These are phyloP conservation scores for Hericium alpestre DNA, from an alignment of 768 basidiomycete genomes.

Conservation along the genomic window DNA sequence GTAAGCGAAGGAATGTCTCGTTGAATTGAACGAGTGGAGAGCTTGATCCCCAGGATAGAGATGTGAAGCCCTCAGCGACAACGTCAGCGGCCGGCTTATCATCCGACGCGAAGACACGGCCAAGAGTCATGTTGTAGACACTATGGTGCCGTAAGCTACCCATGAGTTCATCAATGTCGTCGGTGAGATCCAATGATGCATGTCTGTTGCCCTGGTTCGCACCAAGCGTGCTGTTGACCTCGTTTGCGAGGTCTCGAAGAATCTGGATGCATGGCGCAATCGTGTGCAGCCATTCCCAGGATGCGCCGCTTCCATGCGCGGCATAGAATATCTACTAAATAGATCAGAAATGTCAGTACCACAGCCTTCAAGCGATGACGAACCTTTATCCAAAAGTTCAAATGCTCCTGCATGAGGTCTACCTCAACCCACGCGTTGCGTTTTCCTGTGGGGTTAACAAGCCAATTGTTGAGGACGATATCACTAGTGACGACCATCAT, in stretches of 20 bases:
- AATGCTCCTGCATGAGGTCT: conserved; percentile 25
- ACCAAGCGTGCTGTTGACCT: conserved; percentile 19
- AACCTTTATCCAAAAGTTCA: conserved; percentile 26
- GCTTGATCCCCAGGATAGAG: background rate
- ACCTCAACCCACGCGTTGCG: conserved; percentile 17
- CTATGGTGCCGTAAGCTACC: background rate
- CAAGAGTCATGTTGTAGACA: background rate
- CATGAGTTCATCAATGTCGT: conserved; percentile 19
- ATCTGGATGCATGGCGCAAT: conserved; percentile 22
- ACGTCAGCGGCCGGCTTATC: background rate
- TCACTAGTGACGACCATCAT: conserved; percentile 12
- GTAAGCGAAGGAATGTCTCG: background rate
- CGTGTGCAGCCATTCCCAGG: conserved; percentile 25
- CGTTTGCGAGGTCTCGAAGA: conserved; percentile 16
- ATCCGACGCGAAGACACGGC: background rate
- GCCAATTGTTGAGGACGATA: conserved; percentile 25
- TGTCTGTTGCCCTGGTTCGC: conserved; percentile 24
- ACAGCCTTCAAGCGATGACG: background rate
- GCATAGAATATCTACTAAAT: conserved; percentile 16
- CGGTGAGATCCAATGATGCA: conserved; percentile 16
- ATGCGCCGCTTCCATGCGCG: conserved; percentile 23
- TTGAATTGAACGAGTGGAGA: background rate
- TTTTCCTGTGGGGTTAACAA: conserved; percentile 20
- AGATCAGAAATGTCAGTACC: no score
- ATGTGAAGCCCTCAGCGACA: background rate